These are phyloP conservation scores for Verticillium tricorpus DNA, from an alignment of 2,329 filamentous ascomycete species.

Conservation along the genomic window DNA sequence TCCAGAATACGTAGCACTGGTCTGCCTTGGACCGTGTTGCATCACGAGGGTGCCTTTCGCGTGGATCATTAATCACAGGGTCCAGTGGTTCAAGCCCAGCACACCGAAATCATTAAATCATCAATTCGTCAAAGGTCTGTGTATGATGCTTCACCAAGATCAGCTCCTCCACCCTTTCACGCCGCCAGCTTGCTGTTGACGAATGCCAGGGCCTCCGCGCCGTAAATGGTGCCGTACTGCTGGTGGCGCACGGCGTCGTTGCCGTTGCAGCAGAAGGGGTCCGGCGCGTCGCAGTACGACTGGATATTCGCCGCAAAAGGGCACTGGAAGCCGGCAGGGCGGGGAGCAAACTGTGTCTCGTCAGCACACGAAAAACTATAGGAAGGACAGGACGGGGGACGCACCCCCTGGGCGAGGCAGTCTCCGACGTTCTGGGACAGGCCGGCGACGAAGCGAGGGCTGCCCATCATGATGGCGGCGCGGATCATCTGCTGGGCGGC, in stretches of 20 bases:
- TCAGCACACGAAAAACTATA: not conserved
- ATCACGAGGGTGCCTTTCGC: too few relatives aligned
- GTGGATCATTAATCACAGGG: too few relatives aligned
- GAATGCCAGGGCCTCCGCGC: slow-evolving; percentile 41
- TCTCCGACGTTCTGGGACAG: slow-evolving; percentile 57
- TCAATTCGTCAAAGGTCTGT: not conserved
- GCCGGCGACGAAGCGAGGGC: slow-evolving; percentile 52
- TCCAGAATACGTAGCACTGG: too few relatives aligned
- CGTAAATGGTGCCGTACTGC: slow-evolving; percentile 50
- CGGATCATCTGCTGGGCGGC: slow-evolving; percentile 52
- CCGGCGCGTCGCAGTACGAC: slow-evolving; percentile 55
- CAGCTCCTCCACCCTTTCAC: not conserved
- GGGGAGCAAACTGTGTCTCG: slow-evolving; percentile 46
- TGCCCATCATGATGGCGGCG: slow-evolving; percentile 61
- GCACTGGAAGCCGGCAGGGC: slow-evolving; percentile 49
- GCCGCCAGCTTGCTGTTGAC: slow-evolving; percentile 46
- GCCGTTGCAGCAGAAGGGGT: slow-evolving; percentile 60
- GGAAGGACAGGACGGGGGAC: slow-evolving; percentile 16
- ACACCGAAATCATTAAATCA: not conserved
- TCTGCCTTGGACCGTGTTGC: too few relatives aligned
- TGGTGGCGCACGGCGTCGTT: slow-evolving; percentile 49
- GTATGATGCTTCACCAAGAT: not conserved
- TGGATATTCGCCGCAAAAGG: slow-evolving; percentile 49
- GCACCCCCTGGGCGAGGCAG: slow-evolving; percentile 51
- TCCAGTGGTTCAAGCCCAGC: too few relatives aligned